Conservation (phyloP, 306 rosid genomes). For the Erythrophleum fordii region DNA sequence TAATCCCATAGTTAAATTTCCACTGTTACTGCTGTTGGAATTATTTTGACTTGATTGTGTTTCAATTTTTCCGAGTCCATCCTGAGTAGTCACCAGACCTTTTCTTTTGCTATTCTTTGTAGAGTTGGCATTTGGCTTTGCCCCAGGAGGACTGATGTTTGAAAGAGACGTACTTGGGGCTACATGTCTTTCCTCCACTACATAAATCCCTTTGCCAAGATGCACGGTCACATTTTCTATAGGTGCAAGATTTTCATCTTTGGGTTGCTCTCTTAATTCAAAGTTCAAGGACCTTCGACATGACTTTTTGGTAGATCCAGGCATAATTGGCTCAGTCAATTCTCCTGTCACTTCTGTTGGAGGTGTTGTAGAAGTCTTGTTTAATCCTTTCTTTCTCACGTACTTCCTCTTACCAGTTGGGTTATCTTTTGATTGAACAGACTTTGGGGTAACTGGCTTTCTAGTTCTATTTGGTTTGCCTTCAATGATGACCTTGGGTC, state of each 20-base stretch:
- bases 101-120: conserved; percentile 28
- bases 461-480: conserved; percentile 54
- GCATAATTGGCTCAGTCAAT: conserved; percentile 24
- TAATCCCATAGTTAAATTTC: conserved; percentile 35
- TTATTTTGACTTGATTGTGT: conserved; percentile 35
- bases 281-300: conserved; percentile 69
- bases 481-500: conserved; percentile 90
- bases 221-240: conserved; percentile 39
- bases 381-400: conserved; percentile 55
- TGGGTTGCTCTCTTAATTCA: conserved; percentile 47
- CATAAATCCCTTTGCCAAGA: conserved; percentile 34
- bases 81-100: conserved; percentile 14
- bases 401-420: conserved; percentile 54
- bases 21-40: conserved; percentile 38
- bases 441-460: conserved; percentile 51
- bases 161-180: conserved; percentile 34
- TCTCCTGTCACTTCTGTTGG: conserved; percentile 41
- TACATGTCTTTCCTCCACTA: conserved; percentile 21
- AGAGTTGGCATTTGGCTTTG: conserved; percentile 31
- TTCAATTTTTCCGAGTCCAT: conserved; percentile 28
- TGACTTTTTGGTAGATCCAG: conserved; percentile 51
- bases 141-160: conserved; percentile 22
- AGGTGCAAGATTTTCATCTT: conserved; percentile 41
- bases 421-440: conserved; percentile 49
- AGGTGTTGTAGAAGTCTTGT: conserved; percentile 43